These are phyloP conservation scores for Hirschioporus abietinus DNA, from an alignment of 768 basidiomycete genomes.

Conservation along the genomic window DNA sequence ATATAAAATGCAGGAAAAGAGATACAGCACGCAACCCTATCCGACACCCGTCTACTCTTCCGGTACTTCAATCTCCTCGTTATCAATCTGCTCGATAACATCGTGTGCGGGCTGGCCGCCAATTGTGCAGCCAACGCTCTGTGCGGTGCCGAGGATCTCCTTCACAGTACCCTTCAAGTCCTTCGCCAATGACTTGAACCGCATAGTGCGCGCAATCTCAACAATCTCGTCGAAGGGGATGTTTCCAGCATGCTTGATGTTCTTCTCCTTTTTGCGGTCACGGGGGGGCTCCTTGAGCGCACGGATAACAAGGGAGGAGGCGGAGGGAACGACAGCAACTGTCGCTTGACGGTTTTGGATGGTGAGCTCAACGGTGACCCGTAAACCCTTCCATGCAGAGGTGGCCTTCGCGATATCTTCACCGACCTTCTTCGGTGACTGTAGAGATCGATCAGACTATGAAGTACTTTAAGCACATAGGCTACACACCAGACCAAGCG, in stretches of 20 bases:
- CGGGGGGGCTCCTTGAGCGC: conserved; percentile 99
- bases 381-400: conserved; percentile 97
- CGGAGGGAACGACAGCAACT: conserved; percentile 94
- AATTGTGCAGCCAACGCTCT: conserved; percentile 94
- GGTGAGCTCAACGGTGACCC: conserved; percentile 97
- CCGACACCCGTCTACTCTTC: conserved; percentile 55
- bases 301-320: conserved; percentile 94
- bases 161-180: conserved; percentile 83
- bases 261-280: conserved; percentile 99
- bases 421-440: conserved; percentile 99
- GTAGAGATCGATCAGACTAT: conserved; percentile 15
- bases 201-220: conserved; percentile 96
- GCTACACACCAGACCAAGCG: conserved; percentile 88
- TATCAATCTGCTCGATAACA: conserved; percentile 81
- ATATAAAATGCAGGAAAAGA: conserved; percentile 9
- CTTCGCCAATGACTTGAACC: conserved; percentile 89
- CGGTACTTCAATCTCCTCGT: conserved; percentile 81
- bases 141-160: conserved; percentile 98
- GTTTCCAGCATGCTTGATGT: conserved; percentile 98
- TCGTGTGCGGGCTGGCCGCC: conserved; percentile 93
- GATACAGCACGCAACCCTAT: conserved; percentile 11
- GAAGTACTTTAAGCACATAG: conserved; percentile 4
- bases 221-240: conserved; percentile 89
- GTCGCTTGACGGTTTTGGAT: conserved; percentile 99
- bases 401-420: conserved; percentile 99